Base-by-base conservation (phyloP, 2,329 filamentous ascomycete species). In the Escovopsis sp. region DNA sequence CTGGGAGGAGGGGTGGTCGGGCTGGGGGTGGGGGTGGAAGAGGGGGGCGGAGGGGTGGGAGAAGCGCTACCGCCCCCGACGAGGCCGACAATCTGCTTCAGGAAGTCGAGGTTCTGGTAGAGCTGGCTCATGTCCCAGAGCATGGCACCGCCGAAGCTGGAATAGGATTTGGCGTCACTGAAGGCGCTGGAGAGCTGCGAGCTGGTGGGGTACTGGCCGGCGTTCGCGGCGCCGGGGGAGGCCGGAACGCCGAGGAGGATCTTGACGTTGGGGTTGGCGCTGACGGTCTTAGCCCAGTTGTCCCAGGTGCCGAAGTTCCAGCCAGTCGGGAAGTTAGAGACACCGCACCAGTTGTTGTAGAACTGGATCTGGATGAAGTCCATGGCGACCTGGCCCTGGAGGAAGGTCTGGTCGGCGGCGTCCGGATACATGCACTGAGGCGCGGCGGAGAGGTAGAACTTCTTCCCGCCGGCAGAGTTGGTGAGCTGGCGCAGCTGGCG, bases 351-450 rank as follows among this genome's bases (percentile, higher is more conserved):
- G 64, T 80, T 81, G 66, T 81, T 80, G 59, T 81, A 81, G 58
- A 81, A 81, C 57, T 81, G 76, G 24, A 80, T 67, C 56, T 71
- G 72, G 46, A 81, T 57, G 16, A 72, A 74, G 52, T 81, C 76
- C 42, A 81, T 71, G 9, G 57, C 50, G 5, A 79, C 71, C 14
- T 45, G 29, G 1, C 61, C 69, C 43, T 69, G 59, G 30, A 82
- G 65, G 56, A 76, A 72, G 7, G 67, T 62, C 43, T 72, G 65
- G 48, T 75, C 68, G 24, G 77, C 70, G 0, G 61, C 58, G 49
- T 84, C 79, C 2, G 81, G 78, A 53, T 72, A 81, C 0, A 69
- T 66, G 50, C 78, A 86, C 59, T 83, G 81, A 2, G 80, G 81
- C 12, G 79, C 79, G 0, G 76, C 76, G 2, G 72, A 75, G 33